phyloP scores from a whole-genome alignment of 768 basidiomycete species.

The Kwoniella sp. region DNA sequence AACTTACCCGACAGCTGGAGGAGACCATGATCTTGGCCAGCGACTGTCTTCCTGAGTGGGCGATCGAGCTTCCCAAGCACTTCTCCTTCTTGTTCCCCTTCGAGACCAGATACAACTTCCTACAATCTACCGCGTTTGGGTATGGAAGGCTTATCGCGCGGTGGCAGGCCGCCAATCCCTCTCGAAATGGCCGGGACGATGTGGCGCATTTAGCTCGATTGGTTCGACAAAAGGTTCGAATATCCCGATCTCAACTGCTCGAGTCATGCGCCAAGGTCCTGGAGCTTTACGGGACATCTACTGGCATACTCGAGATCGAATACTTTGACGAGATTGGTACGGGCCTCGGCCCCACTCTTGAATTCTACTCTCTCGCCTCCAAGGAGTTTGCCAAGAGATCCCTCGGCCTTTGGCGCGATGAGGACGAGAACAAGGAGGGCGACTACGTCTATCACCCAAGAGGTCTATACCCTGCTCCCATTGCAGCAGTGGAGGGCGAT shows the following conservation, averaged over 20 bases:
- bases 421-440: constrained; percentile 60
- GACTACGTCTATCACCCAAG: constrained; percentile 75
- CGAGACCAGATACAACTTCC: constrained; percentile 91
- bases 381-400: constrained; percentile 87
- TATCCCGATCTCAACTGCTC: constrained; percentile 87
- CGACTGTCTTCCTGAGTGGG: constrained; percentile 96
- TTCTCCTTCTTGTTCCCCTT: constrained; percentile 99
- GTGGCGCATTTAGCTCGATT: constrained; percentile 87
- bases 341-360: constrained; percentile 91
- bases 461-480: constrained; percentile 83
- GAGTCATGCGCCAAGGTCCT: constrained; percentile 96
- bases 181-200: constrained; percentile 75
- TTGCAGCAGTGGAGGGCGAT: constrained; percentile 58
- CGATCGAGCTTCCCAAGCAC: constrained; percentile 86
- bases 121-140: constrained; percentile 96
- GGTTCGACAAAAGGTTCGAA: constrained; percentile 92
- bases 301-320: constrained; percentile 91
- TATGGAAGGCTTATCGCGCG: constrained; percentile 91
- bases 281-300: constrained; percentile 82
- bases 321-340: constrained; percentile 99
- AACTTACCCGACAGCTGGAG: constrained; percentile 92
- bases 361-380: constrained; percentile 96
- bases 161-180: constrained; percentile 72
- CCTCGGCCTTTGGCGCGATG: constrained; percentile 86
- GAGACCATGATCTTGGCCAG: constrained; percentile 99